phyloP scores from a whole-genome alignment of 2,329 filamentous ascomycete genomes.

The Xylariaceae sp. region DNA sequence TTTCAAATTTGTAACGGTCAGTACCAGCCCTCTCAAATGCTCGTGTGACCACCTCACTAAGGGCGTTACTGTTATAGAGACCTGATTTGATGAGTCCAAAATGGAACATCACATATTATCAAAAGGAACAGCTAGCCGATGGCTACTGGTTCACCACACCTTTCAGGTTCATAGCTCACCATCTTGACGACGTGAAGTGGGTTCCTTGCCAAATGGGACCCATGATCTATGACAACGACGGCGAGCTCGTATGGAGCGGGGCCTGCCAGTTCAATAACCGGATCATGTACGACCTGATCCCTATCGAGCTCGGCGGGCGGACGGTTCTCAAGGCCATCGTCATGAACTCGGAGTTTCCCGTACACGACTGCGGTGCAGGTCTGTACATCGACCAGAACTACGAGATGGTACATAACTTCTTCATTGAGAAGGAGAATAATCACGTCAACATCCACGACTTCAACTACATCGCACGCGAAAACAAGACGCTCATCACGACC shows the following conservation, averaged over 20 bases:
- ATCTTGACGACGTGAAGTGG: neutral
- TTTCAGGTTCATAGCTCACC: neutral
- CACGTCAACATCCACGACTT: slow-evolving; percentile 10
- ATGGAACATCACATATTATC: slow-evolving; percentile 1
- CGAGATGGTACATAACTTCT: slow-evolving; percentile 8
- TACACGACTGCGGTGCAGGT: neutral
- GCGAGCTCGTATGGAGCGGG: slow-evolving; percentile 1
- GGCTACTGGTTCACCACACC: slow-evolving; percentile 2
- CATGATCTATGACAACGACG: slow-evolving; percentile 3
- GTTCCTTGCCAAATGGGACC: slow-evolving; percentile 1
- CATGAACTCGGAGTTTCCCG: slow-evolving; percentile 14
- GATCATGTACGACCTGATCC: slow-evolving; percentile 1
- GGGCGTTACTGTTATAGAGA: neutral
- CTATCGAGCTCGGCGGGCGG: neutral
- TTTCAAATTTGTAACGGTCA: slow-evolving; percentile 1
- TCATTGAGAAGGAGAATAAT: slow-evolving; percentile 6
- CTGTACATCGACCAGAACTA: slow-evolving; percentile 3
- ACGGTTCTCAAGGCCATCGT: slow-evolving; percentile 18
- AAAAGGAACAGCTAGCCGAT: neutral
- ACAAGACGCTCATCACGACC: slow-evolving; percentile 5
- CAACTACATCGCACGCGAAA: slow-evolving; percentile 4
- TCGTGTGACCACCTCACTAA: neutral
- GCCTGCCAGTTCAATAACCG: slow-evolving; percentile 3
- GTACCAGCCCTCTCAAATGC: neutral
- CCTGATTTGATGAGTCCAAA: slow-evolving; percentile 1